Evolutionary conservation across 179 eudicot species (phyloP).

Genomic region (Corrigiola litoralis): DNA sequence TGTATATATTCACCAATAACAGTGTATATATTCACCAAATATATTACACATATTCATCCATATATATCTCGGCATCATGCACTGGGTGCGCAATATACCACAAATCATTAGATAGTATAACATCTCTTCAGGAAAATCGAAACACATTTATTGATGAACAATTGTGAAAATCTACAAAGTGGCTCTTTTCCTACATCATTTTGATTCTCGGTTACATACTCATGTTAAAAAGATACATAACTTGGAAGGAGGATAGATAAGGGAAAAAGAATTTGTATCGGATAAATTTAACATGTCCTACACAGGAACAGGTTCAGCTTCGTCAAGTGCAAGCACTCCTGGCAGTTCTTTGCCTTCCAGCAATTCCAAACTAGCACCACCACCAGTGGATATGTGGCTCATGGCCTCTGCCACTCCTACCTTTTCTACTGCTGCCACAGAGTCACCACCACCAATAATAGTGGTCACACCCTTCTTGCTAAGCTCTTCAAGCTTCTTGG

Average conservation of each 20-base stretch:
- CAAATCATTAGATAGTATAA: no score
- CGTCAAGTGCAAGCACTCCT: constrained; percentile 80
- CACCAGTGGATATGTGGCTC: constrained; percentile 97
- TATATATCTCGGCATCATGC: no score
- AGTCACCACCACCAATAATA: constrained; percentile 92
- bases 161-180: constrained; percentile 21
- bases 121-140: no score
- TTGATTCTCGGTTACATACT: constrained; percentile 17
- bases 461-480: constrained; percentile 80
- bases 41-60: no score
- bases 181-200: constrained; percentile 4
- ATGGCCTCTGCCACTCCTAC: constrained; percentile 81
- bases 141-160: constrained; percentile 3
- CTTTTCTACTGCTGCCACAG: constrained; percentile 90
- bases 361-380: constrained; percentile 93
- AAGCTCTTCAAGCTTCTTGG: constrained; percentile 80
- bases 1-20: no score
- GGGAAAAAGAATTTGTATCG: constrained; percentile 8
- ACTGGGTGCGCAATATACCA: no score
- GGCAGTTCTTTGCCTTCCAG: constrained; percentile 84
- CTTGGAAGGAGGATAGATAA: background rate
- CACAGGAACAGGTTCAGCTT: constrained; percentile 38
- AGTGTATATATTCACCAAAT: no score
- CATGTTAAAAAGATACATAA: constrained; percentile 10
- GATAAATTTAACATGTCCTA: background rate